Evolutionary conservation across 2,329 filamentous ascomycete genomes (phyloP), one percentile per base, ranked within the genome.

Genomic region (Hypoxylon sp.): DNA sequence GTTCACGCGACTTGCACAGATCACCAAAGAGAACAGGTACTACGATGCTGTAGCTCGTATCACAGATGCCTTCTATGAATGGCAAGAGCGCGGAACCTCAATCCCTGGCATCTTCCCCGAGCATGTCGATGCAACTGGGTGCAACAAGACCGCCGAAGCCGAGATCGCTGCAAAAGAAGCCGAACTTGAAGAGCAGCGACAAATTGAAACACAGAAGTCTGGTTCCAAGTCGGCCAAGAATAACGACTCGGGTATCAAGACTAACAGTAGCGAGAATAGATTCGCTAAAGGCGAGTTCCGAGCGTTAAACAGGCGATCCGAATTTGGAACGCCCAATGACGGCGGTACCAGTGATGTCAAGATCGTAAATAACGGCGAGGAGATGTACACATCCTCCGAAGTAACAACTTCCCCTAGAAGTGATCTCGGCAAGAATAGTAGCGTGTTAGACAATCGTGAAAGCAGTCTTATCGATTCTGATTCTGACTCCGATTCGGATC

Each of bases 11-110:
- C 85, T 98, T 48, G 92, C 94, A 7, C 94, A 98, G 79, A 83
- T 98, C 69, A 97, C 94, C 0, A 88, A 89, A 63, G 85, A 95
- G 66, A 81, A 91, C 72, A 94, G 91, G 77, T 98, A 97, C 80
- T 98, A 97, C 76, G 94, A 97, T 80, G 94, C 93, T 15, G 86
- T 97, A 67, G 92, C 93, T 53, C 90, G 94, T 66, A 92, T 98
- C 74, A 97, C 93, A 17, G 85, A 97, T 76, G 91, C 90, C 6
- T 85, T 98, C 27, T 88, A 94, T 68, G 87, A 91, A 56, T 89
- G 91, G 81, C 93, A 97, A 80, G 87, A 89, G 73, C 82, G 83
- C 2, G 87, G 84, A 4, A 94, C 92, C 0, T 84, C 85, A 2
- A 82, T 97, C 6, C 89, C 91, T 1, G 94, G 94, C 1, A 87